Evolutionary conservation across 176 grass and related monocot genomes (phyloP).

Genomic region (Juncus effusus): DNA sequence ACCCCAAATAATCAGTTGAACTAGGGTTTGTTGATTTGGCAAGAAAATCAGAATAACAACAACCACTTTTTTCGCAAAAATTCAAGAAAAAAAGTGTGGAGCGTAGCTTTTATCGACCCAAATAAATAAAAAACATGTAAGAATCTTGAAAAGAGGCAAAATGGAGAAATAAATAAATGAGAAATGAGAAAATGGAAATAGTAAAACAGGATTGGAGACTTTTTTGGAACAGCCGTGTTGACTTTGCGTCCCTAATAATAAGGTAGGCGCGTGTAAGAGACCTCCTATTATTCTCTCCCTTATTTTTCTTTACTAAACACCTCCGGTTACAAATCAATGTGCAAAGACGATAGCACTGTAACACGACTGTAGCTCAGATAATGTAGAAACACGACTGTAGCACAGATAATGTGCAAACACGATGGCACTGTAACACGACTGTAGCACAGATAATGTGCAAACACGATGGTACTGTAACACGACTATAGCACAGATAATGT

Average conservation of each 20-base stretch:
- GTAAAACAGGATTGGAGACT: background rate
- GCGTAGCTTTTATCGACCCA: background rate
- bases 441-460: no score
- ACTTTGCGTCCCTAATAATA: constrained; percentile 18
- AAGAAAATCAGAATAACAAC: constrained; percentile 12
- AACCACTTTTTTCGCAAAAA: background rate
- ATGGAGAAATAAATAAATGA: constrained; percentile 13
- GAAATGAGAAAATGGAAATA: background rate
- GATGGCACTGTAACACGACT: no score
- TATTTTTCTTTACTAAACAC: background rate
- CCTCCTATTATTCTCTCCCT: background rate
- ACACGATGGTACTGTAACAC: no score
- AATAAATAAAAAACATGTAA: background rate
- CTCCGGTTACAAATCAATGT: no score
- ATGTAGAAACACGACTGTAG: no score
- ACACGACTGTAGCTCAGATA: no score
- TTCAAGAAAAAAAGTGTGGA: background rate
- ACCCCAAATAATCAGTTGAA: constrained; percentile 5
- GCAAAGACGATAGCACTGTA: no score
- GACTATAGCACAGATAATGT: no score
- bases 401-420: no score
- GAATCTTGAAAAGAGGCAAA: background rate
- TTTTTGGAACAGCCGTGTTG: constrained; percentile 18
- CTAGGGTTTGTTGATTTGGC: constrained; percentile 24
- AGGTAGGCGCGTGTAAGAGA: constrained; percentile 7